These are phyloP conservation scores for Gnomoniopsis smithogilvyi DNA, from an alignment of 2,329 filamentous ascomycete species.

Conservation along the genomic window DNA sequence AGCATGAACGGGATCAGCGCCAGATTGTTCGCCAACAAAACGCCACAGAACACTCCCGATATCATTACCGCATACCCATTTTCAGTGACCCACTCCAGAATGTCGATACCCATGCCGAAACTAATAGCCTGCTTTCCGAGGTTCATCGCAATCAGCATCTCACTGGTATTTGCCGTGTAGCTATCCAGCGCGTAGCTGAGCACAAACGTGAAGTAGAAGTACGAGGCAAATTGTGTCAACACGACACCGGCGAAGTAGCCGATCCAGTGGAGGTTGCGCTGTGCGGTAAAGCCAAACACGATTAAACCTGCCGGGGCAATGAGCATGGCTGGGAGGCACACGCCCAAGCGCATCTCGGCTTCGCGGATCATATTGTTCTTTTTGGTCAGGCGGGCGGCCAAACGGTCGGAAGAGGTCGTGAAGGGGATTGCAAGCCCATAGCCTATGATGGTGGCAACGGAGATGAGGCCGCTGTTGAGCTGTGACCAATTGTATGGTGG, in stretches of 20 bases:
- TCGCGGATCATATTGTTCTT: constrained; percentile 44
- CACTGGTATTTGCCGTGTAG: constrained; percentile 55
- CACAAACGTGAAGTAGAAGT: constrained; percentile 56
- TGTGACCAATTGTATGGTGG: constrained; percentile 44
- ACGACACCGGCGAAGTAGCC: constrained; percentile 47
- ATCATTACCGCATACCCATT: constrained; percentile 51
- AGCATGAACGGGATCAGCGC: constrained; percentile 46
- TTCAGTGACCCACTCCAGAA: constrained; percentile 47
- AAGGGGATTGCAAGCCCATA: constrained; percentile 40
- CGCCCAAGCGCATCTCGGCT: constrained; percentile 44
- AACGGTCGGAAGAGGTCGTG: constrained; percentile 37
- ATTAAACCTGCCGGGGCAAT: constrained; percentile 39
- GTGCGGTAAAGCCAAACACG: constrained; percentile 37
- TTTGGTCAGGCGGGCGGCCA: constrained; percentile 40
- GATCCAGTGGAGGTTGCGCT: constrained; percentile 39
- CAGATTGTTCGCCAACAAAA: constrained; percentile 49
- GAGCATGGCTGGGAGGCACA: constrained; percentile 35
- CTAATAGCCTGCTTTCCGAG: constrained; percentile 55
- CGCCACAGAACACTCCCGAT: constrained; percentile 43
- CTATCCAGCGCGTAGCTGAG: constrained; percentile 60
- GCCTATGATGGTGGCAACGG: constrained; percentile 36
- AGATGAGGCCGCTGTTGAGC: constrained; percentile 41
- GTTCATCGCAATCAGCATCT: constrained; percentile 61
- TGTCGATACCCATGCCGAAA: constrained; percentile 48
- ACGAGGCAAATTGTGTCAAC: constrained; percentile 46